Conservation (phyloP, 2,329 filamentous ascomycete genomes). For the Alternaria triticina region DNA sequence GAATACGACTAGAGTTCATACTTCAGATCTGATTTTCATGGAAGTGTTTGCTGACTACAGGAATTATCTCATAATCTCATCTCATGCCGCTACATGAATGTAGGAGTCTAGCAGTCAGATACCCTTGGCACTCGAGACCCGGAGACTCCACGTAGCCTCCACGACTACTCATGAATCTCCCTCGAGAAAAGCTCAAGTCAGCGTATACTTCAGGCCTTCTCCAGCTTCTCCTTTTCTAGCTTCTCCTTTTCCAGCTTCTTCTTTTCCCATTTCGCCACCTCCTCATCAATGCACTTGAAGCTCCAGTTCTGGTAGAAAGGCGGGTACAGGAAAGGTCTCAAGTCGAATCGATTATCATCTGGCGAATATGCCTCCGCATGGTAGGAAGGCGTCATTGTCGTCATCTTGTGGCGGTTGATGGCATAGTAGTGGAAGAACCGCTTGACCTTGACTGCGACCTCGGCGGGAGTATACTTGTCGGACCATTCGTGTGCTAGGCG, state of each 20-base stretch:
- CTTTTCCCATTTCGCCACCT: constrained; percentile 39
- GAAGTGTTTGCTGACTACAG: neutral
- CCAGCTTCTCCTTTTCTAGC: constrained; percentile 9
- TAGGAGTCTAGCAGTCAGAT: neutral
- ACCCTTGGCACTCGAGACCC: neutral
- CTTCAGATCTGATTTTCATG: neutral
- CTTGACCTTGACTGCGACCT: constrained; percentile 56
- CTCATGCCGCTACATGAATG: neutral
- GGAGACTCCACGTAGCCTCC: neutral
- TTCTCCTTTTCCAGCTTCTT: constrained; percentile 14
- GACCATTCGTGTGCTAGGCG: constrained; percentile 60
- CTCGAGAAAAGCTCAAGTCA: neutral
- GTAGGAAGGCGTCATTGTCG: constrained; percentile 34
- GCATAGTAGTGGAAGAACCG: constrained; percentile 48
- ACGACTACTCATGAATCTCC: neutral
- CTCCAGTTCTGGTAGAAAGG: constrained; percentile 41
- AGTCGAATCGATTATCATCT: constrained; percentile 66
- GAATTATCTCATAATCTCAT: neutral
- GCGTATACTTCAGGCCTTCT: neutral
- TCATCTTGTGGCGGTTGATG: constrained; percentile 34
- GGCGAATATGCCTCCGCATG: constrained; percentile 58
- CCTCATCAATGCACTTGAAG: constrained; percentile 49
- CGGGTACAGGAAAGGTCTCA: constrained; percentile 53
- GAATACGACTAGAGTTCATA: neutral
- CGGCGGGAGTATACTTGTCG: constrained; percentile 44